Evolutionary conservation across 148 eudicot species (phyloP).

Genomic region (Mesembryanthemum crystallinum): DNA sequence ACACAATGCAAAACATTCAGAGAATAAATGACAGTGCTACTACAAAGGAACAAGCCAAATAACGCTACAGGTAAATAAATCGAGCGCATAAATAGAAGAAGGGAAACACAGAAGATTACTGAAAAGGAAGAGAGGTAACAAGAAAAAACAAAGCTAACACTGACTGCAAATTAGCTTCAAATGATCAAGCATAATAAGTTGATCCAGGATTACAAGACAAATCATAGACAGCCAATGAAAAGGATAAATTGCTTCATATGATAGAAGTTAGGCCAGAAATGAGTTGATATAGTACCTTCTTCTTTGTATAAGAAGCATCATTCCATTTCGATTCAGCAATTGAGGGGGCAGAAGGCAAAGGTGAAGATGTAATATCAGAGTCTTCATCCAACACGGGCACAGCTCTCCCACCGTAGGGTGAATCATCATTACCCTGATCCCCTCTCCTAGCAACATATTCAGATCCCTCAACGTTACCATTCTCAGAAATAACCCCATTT

Average conservation of each 20-base stretch:
- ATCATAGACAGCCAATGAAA: too few species aligned
- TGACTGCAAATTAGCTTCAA: conserved; percentile 6
- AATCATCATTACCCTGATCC: conserved; percentile 53
- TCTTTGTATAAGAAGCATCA: conserved; percentile 57
- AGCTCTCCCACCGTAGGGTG: conserved; percentile 48
- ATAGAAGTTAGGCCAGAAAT: not conserved
- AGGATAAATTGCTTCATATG: not conserved
- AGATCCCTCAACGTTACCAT: conserved; percentile 30
- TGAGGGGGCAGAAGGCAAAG: conserved; percentile 40
- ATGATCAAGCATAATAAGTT: conserved; percentile 5
- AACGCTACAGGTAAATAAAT: not conserved
- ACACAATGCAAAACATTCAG: conserved; percentile 3
- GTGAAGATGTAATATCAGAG: conserved; percentile 35
- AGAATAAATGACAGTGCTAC: not conserved
- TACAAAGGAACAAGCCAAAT: not conserved
- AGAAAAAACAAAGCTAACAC: not conserved
- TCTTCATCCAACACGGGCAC: conserved; percentile 32
- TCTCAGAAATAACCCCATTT: conserved; percentile 28
- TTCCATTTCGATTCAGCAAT: conserved; percentile 72
- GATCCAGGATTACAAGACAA: not conserved
- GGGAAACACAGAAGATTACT: not conserved
- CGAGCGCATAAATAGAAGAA: not conserved
- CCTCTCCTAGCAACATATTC: conserved; percentile 19
- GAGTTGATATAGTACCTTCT: conserved; percentile 58
- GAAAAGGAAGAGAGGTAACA: not conserved